Evolutionary conservation across 1,284 basidiomycete species (phyloP), one percentile per base, ranked within the genome.

Genomic region (Moniliella sp.): DNA sequence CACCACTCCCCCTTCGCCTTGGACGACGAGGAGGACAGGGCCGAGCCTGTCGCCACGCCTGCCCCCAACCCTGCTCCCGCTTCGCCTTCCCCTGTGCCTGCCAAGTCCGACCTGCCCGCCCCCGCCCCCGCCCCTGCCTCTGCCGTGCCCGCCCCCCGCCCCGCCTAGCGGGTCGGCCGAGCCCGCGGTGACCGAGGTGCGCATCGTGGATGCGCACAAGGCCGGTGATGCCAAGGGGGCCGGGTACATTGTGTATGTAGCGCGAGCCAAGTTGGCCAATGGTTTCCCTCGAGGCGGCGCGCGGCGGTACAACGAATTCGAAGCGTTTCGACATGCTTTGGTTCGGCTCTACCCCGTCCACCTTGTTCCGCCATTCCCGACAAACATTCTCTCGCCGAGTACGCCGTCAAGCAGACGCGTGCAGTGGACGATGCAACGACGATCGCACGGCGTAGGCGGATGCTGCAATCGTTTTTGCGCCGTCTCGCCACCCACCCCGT

Each of bases 261-360:
- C 94, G 50, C 72, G 69, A 35, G 76, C 83, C 30, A n/a, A n/a
- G n/a, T n/a, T n/a, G n/a, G n/a, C n/a, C n/a, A n/a, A n/a, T n/a
- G n/a, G n/a, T 83, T 43, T 19, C 32, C 15, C 25, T 18, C n/a
- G 76, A 81, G 50, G 74, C 81, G 4, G 72, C 75, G 28, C 78
- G 93, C 47, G 93, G 47, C 72, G 91, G 23, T 99, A 97, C 63
- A 94, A 86, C 3, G 83, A 94, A 57, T 99, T 99, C 61, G 82
- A 94, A 62, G 82, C 83, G 14, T 67, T 99, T 28, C 74, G 91
- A 33, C 69, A 73, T 34, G 78, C 72, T 35, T 71, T 99, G 28
- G 69, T 75, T 28, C 79, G 75, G 44, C 69, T 99, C 32, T 93
- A 97, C 61, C 91, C 91, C 0, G 93, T 86, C 9, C 66, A 88